Evolutionary conservation across 2,329 filamentous ascomycete species (phyloP), one percentile per base, ranked within the genome.

Genomic region (Hansfordia pulvinata): DNA sequence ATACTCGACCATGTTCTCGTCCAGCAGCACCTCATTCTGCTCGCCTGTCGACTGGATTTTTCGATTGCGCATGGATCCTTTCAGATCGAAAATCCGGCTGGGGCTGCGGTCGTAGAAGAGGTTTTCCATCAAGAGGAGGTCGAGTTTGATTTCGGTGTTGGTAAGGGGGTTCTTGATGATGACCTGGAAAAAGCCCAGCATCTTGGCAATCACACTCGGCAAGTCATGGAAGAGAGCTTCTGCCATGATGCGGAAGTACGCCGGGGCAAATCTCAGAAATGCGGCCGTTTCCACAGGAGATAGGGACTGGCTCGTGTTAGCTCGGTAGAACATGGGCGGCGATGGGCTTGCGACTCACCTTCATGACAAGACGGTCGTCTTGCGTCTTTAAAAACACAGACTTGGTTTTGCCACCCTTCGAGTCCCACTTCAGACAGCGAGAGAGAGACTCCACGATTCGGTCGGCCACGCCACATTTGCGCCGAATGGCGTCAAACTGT

Each of bases 1-100:
- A 49, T 93, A 96, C 50, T 98, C 92, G 8, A 98, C 90, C 68
- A 98, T 90, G 53, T 98, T 98, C 47, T 98, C 92, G 45, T 98
- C 90, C 2, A 98, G 66, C 3, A 98, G 69, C 3, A 98, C 90
- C 53, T 98, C 90, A 39, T 96, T 90, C 37, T 88, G 81, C 53
- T 96, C 84, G 27, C 90, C 92, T 0, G 90, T 98, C 16, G 79
- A 84, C 46, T 96, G 78, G 23, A 96, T 93, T 49, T 93, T 94
- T 43, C 90, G 83, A 54, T 98, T 98, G 24, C 90, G 77, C 90
- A 98, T 98, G 7, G 84, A 93, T 2, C 90, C 90, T 49, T 98
- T 98, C 34, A 98, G 70, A 47, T 98, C 90, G 47, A 98, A 90
- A 25, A 86, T 86, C 21, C 90, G 76, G 17, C 82, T 88, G 1